Evolutionary conservation across 495 filamentous ascomycete species (phyloP), one percentile per base, ranked within the genome.

Genomic region (Neurospora sp.): DNA sequence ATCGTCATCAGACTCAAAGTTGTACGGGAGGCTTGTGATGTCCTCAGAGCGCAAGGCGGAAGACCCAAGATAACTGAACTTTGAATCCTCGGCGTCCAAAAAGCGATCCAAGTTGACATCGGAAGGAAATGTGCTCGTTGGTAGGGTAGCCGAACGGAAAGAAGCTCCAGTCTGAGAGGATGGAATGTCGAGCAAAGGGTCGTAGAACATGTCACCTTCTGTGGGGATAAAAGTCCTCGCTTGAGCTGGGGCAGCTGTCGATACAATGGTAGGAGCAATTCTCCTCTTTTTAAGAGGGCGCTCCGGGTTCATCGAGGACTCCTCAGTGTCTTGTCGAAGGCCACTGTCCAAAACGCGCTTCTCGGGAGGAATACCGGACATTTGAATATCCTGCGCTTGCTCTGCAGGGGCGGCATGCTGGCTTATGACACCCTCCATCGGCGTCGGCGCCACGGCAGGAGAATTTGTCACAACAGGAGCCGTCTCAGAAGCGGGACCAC

Each of bases 201-300:
- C 23, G n/a, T 27, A 6, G 44, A 84, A 76, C 8, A 75, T 39
- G 42, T 87, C 85, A 5, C 79, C 83, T 41, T 83, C 82, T 5
- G 82, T 84, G 3, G 82, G 79, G 31, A 85, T 81, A n/a, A 77
- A 23, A 37, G 71, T 76, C 71, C 72, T 62, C 62, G 74, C 39
- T 39, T 78, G 75, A 18, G 49, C 74, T 73, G 83, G 79, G 16
- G 84, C 78, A 62, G 78, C 73, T 0, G 79, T 41, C 3, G 83
- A 80, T n/a, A 86, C 71, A 37, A 78, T 72, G 18, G 73, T 80
- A 18, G 85, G 85, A 16, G 74, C 80, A 42, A 86, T 70, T 72
- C 81, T 79, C 71, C 83, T 84, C 75, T 83, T 84, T 77, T 86
- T 87, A 62, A 16, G 23, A 62, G 54, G 54, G 54, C 23, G 54